These are phyloP conservation scores for Termitomyces sp. DNA, from an alignment of 768 basidiomycete species.

Conservation along the genomic window DNA sequence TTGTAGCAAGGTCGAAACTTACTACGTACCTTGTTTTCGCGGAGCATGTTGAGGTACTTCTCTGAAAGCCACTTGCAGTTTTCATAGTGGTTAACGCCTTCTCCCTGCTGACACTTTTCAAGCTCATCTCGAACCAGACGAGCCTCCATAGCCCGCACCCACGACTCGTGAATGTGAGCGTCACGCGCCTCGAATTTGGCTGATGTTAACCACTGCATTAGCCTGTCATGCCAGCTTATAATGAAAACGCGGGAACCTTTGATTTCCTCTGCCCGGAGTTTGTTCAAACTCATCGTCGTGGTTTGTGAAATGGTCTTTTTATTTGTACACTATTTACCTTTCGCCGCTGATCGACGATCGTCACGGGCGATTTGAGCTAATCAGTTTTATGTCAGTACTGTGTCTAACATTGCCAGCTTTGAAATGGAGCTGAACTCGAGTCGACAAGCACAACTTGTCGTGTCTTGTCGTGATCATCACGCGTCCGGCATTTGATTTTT, in stretches of 20 bases:
- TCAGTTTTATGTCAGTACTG: too few species aligned
- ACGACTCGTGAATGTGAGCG: slow-evolving; percentile 80
- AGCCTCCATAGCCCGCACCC: slow-evolving; percentile 93
- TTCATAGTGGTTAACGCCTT: slow-evolving; percentile 91
- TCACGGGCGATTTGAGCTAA: too few species aligned
- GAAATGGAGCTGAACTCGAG: too few species aligned
- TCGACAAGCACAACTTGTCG: too few species aligned
- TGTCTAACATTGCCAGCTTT: too few species aligned
- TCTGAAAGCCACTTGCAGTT: slow-evolving; percentile 85
- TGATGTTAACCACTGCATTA: slow-evolving; percentile 22
- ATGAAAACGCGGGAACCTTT: slow-evolving; percentile 34
- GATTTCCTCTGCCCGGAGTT: slow-evolving; percentile 43
- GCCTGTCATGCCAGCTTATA: not conserved
- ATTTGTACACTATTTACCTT: slow-evolving; percentile 17
- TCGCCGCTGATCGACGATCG: not conserved
- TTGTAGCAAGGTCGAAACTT: not conserved
- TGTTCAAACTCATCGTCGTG: slow-evolving; percentile 38
- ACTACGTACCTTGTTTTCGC: slow-evolving; percentile 71
- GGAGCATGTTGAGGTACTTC: slow-evolving; percentile 76
- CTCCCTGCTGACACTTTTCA: slow-evolving; percentile 81
- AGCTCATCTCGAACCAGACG: slow-evolving; percentile 87
- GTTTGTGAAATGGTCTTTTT: slow-evolving; percentile 12
- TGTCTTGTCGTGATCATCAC: not conserved
- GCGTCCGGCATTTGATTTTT: not conserved
- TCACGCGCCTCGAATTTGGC: slow-evolving; percentile 71